Conservation (phyloP, 2,329 filamentous ascomycete species). For the Neofusicoccum parvum region DNA sequence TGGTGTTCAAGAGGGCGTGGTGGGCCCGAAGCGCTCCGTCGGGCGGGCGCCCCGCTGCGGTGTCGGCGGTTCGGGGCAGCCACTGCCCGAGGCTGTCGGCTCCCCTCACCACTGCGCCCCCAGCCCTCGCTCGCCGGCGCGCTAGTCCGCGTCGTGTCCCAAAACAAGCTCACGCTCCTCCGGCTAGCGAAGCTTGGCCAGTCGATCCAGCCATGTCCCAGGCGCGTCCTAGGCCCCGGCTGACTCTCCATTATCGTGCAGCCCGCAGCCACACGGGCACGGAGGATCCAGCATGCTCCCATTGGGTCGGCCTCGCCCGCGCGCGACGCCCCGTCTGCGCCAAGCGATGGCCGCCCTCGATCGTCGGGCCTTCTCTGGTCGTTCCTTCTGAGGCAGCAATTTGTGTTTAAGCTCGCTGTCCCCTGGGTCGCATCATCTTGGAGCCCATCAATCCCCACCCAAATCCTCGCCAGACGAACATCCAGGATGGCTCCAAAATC, state of each 20-base stretch:
- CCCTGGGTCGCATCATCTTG: too few relatives aligned
- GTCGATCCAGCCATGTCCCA: too few relatives aligned
- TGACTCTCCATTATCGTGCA: too few relatives aligned
- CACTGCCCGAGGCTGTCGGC: background rate
- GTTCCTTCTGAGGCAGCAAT: background rate
- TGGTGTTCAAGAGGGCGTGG: background rate
- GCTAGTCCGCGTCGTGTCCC: background rate
- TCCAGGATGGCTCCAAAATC: too few relatives aligned
- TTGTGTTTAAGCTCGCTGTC: too few relatives aligned
- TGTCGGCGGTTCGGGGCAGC: background rate
- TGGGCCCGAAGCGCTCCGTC: conserved; percentile 1
- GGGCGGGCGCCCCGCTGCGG: background rate
- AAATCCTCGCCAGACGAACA: too few relatives aligned
- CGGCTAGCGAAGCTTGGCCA: background rate
- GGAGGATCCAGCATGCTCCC: background rate
- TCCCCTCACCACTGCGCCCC: background rate
- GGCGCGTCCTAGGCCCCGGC: too few relatives aligned
- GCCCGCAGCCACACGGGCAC: background rate
- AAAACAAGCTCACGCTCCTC: background rate
- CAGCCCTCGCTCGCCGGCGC: background rate
- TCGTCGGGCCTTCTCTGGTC: too few relatives aligned
- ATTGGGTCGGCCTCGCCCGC: background rate
- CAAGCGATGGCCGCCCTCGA: too few relatives aligned
- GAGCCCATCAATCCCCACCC: too few relatives aligned
- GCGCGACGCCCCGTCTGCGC: background rate